phyloP scores from a whole-genome alignment of 169 alveolate genomes.

The Plasmodium gonderi region DNA sequence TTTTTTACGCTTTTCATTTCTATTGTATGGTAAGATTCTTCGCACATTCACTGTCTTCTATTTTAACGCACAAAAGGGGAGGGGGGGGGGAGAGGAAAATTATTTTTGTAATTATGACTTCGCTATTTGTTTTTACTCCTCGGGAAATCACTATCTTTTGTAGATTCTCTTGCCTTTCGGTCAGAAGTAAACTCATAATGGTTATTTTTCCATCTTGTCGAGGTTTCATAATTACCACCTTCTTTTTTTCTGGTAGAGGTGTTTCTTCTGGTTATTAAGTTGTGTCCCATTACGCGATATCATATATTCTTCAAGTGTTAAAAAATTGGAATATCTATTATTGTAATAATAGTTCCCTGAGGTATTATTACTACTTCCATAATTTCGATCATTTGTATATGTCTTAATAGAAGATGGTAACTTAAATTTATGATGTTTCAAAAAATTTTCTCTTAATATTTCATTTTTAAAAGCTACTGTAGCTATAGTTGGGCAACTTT shows the following conservation, averaged over 20 bases:
- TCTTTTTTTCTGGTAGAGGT: background rate
- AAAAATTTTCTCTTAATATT: background rate
- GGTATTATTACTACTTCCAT: background rate
- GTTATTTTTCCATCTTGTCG: background rate
- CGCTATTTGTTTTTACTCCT: background rate
- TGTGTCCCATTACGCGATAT: background rate
- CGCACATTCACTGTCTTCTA: background rate
- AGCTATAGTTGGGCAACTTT: constrained; percentile 40
- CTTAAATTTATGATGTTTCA: constrained; percentile 7
- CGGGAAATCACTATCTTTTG: background rate
- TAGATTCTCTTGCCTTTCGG: background rate
- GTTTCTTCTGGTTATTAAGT: background rate
- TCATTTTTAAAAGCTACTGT: constrained; percentile 47
- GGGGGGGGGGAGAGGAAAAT: too few relatives aligned
- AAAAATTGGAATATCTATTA: constrained; percentile 16
- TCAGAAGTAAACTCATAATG: background rate
- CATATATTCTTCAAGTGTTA: constrained; percentile 12
- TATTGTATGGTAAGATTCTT: background rate
- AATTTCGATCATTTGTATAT: background rate
- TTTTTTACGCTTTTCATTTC: background rate
- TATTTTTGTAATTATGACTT: background rate
- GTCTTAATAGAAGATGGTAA: background rate
- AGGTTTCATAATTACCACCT: background rate
- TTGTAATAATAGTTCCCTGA: background rate
- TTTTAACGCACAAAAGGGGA: background rate